phyloP scores from a whole-genome alignment of 495 filamentous ascomycete genomes.

The Ascobolus immersus region DNA sequence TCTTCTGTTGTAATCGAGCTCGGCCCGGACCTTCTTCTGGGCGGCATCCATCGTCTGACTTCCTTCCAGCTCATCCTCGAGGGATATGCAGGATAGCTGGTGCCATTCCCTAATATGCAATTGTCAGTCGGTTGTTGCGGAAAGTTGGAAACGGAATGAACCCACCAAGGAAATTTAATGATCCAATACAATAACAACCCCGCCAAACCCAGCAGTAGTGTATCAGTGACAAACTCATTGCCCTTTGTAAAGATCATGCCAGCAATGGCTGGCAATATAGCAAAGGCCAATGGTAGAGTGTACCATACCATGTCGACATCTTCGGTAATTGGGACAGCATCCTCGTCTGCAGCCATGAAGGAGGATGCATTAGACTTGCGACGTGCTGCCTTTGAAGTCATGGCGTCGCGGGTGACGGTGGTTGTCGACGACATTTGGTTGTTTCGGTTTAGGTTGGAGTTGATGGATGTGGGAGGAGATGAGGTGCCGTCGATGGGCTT shows the following conservation, averaged over 20 bases:
- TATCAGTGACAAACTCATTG: conserved; percentile 53
- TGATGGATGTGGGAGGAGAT: too few species aligned
- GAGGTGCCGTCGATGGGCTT: too few species aligned
- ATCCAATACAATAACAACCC: conserved; percentile 87
- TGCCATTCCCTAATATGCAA: conserved; percentile 65
- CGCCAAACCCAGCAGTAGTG: conserved; percentile 50
- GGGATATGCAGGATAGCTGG: conserved; percentile 43
- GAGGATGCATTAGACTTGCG: too few species aligned
- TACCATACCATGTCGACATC: too few species aligned
- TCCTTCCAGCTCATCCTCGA: conserved; percentile 6
- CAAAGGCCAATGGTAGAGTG: conserved; percentile 52
- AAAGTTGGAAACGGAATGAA: neutral
- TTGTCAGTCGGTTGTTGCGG: neutral
- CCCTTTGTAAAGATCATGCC: conserved; percentile 72
- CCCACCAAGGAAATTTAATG: conserved; percentile 65
- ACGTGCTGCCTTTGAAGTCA: too few species aligned
- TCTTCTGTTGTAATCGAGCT: conserved; percentile 51
- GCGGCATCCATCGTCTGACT: conserved; percentile 7
- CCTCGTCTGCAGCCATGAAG: too few species aligned
- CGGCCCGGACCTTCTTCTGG: conserved; percentile 24
- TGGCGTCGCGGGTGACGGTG: too few species aligned
- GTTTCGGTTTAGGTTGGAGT: too few species aligned
- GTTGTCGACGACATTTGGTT: too few species aligned
- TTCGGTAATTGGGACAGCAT: too few species aligned
- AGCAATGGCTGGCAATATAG: conserved; percentile 58